Evolutionary conservation across 441 rosid genomes (phyloP).

Genomic region (Gossypium schwendimanii): DNA sequence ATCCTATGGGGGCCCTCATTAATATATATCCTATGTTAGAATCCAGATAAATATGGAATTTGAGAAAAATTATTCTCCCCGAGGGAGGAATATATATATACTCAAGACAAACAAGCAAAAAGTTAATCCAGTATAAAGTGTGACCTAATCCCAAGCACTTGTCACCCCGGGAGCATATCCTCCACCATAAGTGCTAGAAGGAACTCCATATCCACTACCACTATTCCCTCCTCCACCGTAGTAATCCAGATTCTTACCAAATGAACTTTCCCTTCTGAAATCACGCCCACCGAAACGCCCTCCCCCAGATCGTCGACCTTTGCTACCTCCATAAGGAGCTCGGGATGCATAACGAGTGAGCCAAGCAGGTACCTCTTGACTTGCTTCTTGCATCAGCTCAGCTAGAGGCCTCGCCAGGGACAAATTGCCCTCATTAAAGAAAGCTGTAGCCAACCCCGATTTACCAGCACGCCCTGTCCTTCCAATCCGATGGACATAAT

Average conservation of each 20-base stretch:
- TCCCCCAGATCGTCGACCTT: slow-evolving; percentile 65
- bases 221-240: slow-evolving; percentile 48
- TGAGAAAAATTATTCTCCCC: not conserved
- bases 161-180: slow-evolving; percentile 43
- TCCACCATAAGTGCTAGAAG: slow-evolving; percentile 41
- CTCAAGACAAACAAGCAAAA: not conserved
- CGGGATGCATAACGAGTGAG: slow-evolving; percentile 66
- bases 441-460: slow-evolving; percentile 84
- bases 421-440: slow-evolving; percentile 70
- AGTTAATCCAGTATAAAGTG: not conserved
- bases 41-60: not conserved
- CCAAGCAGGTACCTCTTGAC: slow-evolving; percentile 93
- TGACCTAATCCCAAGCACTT: slow-evolving; percentile 74
- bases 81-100: slow-evolving; percentile 2
- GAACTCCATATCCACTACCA: slow-evolving; percentile 40
- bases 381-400: slow-evolving; percentile 87
- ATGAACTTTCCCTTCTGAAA: slow-evolving; percentile 57
- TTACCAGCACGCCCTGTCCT: slow-evolving; percentile 94
- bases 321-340: slow-evolving; percentile 38
- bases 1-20: not conserved
- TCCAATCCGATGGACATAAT: slow-evolving; percentile 89
- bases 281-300: slow-evolving; percentile 71
- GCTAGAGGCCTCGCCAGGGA: slow-evolving; percentile 63
- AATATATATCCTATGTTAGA: not conserved
- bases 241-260: slow-evolving; percentile 33